Percentiles rank a stretch among this genome's conserved stretches.
Evolutionary conservation across 1,139 yeast species (phyloP).

Genomic region (Yamadazyma buinensis): DNA sequence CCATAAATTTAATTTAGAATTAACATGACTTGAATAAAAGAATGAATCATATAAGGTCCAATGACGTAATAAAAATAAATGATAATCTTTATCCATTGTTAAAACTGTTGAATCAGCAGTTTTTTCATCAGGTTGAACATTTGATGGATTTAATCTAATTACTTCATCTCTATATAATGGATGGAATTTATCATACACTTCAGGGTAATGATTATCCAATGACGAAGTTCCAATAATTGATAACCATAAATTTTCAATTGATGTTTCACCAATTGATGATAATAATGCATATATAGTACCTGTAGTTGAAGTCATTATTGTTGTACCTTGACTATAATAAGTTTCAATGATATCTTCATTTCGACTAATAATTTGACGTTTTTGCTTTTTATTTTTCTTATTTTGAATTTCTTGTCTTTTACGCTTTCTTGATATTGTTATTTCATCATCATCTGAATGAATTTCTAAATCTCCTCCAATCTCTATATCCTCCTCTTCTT

Average conservation of each 20-base stretch:
- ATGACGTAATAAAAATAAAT: conserved; percentile 81
- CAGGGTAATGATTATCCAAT: conserved; percentile 69
- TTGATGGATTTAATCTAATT: conserved; percentile 51
- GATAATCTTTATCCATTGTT: conserved; percentile 76
- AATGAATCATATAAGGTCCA: conserved; percentile 93
- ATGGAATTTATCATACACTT: conserved; percentile 66
- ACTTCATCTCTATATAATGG: conserved; percentile 85
- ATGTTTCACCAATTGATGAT: conserved; percentile 63
- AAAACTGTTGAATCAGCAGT: conserved; percentile 65
- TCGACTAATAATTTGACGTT: conserved; percentile 24
- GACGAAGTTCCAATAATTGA: conserved; percentile 88
- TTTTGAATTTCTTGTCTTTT: conserved; percentile 24
- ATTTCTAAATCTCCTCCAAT: conserved; percentile 21
- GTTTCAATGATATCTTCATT: conserved; percentile 66
- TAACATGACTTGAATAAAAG: conserved; percentile 83
- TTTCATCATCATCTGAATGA: conserved; percentile 32
- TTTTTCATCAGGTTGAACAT: conserved; percentile 23
- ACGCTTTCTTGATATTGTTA: conserved; percentile 27
- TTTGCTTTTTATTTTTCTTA: conserved; percentile 30
- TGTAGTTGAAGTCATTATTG: conserved; percentile 70
- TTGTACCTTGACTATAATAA: conserved; percentile 81
- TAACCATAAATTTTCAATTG: conserved; percentile 72
- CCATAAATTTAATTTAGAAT: conserved; percentile 84
- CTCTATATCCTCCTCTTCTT: conserved; percentile 12
- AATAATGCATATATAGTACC: conserved; percentile 77